Percentiles rank a stretch among this genome's conserved stretches.
Conservation (phyloP, 2,329 filamentous ascomycete species). For the Fusarium sp. region DNA sequence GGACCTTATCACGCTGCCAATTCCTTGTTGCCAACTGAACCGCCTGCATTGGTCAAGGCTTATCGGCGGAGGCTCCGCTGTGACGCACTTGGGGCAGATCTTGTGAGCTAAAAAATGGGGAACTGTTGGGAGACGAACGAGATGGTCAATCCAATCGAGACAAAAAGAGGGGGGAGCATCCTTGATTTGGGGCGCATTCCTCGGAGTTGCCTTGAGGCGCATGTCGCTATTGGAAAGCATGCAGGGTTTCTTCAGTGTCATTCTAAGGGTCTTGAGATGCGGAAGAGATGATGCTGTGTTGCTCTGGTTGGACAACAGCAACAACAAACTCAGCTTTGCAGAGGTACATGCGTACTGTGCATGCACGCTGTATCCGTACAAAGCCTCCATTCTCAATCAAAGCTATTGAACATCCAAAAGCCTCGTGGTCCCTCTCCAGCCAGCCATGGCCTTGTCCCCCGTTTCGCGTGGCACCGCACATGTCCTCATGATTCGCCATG, state of each 20-base stretch:
- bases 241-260: slow-evolving; percentile 13
- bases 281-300: background rate
- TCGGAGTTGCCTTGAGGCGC: background rate
- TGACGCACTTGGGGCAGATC: slow-evolving; percentile 41
- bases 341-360: too few species aligned
- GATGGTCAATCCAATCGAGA: background rate
- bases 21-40: slow-evolving; percentile 32
- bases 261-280: background rate
- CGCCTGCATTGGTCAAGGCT: slow-evolving; percentile 41
- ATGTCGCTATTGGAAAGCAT: slow-evolving; percentile 2
- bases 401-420: background rate
- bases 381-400: background rate
- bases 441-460: slow-evolving; percentile 17
- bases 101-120: slow-evolving; percentile 44
- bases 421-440: slow-evolving; percentile 16
- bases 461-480: slow-evolving; percentile 40
- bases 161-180: background rate
- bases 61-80: slow-evolving; percentile 33
- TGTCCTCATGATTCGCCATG: slow-evolving; percentile 37
- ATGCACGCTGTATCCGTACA: background rate
- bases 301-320: background rate
- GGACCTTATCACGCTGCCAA: slow-evolving; percentile 31
- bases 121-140: background rate
- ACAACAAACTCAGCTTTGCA: background rate
- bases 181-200: background rate